Percentiles rank a stretch among this genome's conserved stretches.
phyloP scores from a whole-genome alignment of 2,329 filamentous ascomycete species.

The Cryphonectria japonica region DNA sequence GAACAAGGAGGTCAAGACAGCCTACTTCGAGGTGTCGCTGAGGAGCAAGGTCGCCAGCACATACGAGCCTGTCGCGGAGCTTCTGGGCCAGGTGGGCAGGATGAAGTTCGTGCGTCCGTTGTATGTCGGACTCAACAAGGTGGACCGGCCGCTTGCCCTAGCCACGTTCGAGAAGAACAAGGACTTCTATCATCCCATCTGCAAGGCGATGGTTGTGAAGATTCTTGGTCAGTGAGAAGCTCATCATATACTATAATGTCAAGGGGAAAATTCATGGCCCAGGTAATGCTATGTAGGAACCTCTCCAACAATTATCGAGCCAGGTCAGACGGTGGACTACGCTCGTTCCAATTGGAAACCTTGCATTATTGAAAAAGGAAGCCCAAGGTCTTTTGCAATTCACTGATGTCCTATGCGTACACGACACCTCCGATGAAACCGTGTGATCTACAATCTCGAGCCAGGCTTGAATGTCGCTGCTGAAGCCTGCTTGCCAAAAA shows the following conservation, averaged over 20 bases:
- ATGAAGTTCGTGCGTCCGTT: constrained; percentile 98
- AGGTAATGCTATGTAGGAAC: background rate
- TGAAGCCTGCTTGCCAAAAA: constrained; percentile 5
- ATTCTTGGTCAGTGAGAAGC: constrained; percentile 57
- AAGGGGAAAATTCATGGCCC: background rate
- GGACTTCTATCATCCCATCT: constrained; percentile 96
- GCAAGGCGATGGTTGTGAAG: constrained; percentile 83
- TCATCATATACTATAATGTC: background rate
- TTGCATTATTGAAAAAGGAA: background rate
- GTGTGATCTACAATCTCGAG: constrained; percentile 2
- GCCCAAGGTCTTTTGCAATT: background rate
- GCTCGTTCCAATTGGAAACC: background rate
- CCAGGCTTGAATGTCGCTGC: background rate
- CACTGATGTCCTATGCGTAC: background rate
- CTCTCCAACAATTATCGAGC: background rate
- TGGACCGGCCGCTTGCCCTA: constrained; percentile 74
- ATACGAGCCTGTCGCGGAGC: constrained; percentile 71
- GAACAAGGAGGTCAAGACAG: constrained; percentile 83
- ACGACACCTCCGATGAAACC: background rate
- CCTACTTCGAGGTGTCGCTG: constrained; percentile 81
- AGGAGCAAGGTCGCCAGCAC: constrained; percentile 70
- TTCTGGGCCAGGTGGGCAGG: constrained; percentile 81
- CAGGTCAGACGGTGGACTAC: background rate
- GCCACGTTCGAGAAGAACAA: constrained; percentile 84
- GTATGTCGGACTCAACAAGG: constrained; percentile 74